Conservation (phyloP, 192 early-diverging fungal genomes). For the Coemansia sp. region DNA sequence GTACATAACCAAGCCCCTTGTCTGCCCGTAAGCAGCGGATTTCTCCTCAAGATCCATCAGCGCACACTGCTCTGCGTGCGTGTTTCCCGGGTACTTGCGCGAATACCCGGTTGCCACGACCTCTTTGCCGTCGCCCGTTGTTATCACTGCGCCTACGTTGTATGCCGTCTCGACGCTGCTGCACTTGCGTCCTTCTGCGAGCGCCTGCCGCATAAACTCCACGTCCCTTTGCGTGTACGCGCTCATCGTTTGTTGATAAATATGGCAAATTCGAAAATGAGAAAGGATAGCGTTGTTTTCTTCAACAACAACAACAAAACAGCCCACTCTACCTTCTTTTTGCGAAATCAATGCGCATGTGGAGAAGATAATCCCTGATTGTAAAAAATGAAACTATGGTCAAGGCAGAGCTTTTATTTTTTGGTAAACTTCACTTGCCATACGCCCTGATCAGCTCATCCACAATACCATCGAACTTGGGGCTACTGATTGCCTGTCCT, state of each 20-base stretch:
- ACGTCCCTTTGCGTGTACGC: slow-evolving; percentile 46
- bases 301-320: too few species aligned
- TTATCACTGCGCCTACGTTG: slow-evolving; percentile 89
- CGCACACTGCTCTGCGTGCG: slow-evolving; percentile 95
- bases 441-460: slow-evolving; percentile 56
- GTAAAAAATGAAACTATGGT: too few species aligned
- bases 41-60: slow-evolving; percentile 63
- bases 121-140: slow-evolving; percentile 7
- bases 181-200: slow-evolving; percentile 74
- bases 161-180: slow-evolving; percentile 77
- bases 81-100: slow-evolving; percentile 93
- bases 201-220: slow-evolving; percentile 75
- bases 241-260: background rate
- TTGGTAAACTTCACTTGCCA: background rate
- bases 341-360: too few species aligned
- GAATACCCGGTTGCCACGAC: slow-evolving; percentile 86
- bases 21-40: background rate
- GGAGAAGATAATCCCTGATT: too few species aligned
- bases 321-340: too few species aligned
- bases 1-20: slow-evolving; percentile 54
- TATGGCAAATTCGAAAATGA: background rate
- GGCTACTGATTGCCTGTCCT: background rate
- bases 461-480: slow-evolving; percentile 51
- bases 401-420: background rate
- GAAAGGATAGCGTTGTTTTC: background rate